phyloP scores from a whole-genome alignment of 768 basidiomycete genomes.

The Rhizopogon vinicolor region DNA sequence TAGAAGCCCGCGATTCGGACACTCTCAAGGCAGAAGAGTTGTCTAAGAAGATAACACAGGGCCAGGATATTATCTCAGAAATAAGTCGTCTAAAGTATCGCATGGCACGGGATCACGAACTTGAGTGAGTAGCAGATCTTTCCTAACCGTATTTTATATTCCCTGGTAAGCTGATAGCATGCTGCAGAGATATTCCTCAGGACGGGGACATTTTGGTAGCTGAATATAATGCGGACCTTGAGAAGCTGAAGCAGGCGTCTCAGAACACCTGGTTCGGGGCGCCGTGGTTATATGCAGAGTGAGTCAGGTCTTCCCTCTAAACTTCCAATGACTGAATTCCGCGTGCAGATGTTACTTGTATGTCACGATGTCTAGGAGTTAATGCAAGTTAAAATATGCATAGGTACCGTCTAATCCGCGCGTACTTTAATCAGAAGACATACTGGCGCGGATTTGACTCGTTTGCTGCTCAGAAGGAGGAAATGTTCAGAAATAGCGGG shows the following conservation, averaged over 20 bases:
- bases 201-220: slow-evolving; percentile 71
- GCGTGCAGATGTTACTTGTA: slow-evolving; percentile 66
- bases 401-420: slow-evolving; percentile 82
- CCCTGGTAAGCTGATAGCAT: not conserved
- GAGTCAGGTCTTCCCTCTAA: slow-evolving; percentile 25
- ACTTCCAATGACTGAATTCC: not conserved
- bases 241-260: slow-evolving; percentile 36
- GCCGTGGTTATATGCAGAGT: slow-evolving; percentile 98
- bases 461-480: slow-evolving; percentile 74
- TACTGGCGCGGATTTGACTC: slow-evolving; percentile 82
- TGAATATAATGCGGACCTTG: slow-evolving; percentile 76
- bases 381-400: not conserved
- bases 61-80: slow-evolving; percentile 69
- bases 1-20: slow-evolving; percentile 21
- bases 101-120: slow-evolving; percentile 71
- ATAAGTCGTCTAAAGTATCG: slow-evolving; percentile 81
- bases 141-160: not conserved
- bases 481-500: slow-evolving; percentile 77
- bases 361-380: slow-evolving; percentile 19
- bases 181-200: slow-evolving; percentile 55
- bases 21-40: slow-evolving; percentile 21
- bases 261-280: slow-evolving; percentile 84
- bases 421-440: slow-evolving; percentile 59
- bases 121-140: slow-evolving; percentile 47
- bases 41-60: slow-evolving; percentile 58